Evolutionary conservation across 2,329 filamentous ascomycete species (phyloP).

Genomic region (Leptographium wingfieldii): DNA sequence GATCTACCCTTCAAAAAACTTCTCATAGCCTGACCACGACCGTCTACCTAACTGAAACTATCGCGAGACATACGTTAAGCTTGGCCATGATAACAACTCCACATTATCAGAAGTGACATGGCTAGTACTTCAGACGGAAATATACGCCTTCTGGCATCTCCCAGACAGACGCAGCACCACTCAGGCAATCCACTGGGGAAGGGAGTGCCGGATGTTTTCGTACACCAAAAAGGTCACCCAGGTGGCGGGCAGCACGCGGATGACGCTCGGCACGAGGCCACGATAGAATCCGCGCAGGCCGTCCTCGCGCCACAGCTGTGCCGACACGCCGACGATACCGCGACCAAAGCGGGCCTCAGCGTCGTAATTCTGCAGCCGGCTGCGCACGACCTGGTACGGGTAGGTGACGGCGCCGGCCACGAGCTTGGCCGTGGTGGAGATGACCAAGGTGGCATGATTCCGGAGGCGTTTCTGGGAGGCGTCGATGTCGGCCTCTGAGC

Average conservation of each 20-base stretch:
- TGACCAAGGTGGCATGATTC: constrained; percentile 57
- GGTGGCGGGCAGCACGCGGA: constrained; percentile 84
- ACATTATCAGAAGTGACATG: no score
- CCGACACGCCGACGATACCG: constrained; percentile 56
- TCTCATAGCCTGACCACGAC: no score
- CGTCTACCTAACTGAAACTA: no score
- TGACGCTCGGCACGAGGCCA: constrained; percentile 75
- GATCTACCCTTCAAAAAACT: no score
- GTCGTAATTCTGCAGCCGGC: constrained; percentile 79
- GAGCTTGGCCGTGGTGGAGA: constrained; percentile 73
- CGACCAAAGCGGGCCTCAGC: constrained; percentile 62
- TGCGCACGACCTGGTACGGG: constrained; percentile 85
- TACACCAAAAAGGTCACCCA: constrained; percentile 97
- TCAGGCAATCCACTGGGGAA: constrained; percentile 32
- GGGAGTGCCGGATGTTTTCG: constrained; percentile 74
- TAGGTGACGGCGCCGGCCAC: constrained; percentile 86
- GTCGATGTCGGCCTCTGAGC: constrained; percentile 1
- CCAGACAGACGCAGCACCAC: neutral
- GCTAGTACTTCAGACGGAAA: no score
- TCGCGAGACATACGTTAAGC: no score
- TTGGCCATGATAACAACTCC: no score
- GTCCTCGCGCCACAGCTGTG: constrained; percentile 66
- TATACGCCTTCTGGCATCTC: no score
- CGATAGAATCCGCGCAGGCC: constrained; percentile 81
- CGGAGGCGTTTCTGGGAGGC: neutral